Base-by-base conservation (phyloP, 768 basidiomycete species). In the Dendrothele bispora region DNA sequence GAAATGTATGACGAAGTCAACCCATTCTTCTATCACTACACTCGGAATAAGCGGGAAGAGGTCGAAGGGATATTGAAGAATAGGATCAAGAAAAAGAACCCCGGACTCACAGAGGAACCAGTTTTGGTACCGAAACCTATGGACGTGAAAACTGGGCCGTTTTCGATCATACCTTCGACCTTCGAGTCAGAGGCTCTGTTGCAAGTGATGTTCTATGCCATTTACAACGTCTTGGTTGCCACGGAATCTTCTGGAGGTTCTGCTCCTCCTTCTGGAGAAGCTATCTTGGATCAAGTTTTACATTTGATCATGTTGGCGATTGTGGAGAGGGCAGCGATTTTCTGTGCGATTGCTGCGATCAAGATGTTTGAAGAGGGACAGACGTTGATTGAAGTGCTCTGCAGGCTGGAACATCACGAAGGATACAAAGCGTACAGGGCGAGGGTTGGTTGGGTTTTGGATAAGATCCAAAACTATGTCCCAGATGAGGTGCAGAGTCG, bases 1-100 rank as follows among this genome's bases (percentile, higher is more conserved):
- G 88, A 87, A 55, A 74, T 72, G 17, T 93, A 82, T 63, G 86
- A 84, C 51, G 89, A 97, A 53, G 88, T 98, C 53, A 89, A 98
- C 58, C 94, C 95, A 0, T 97, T 94, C 69, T 97, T 95, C 72
- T 90, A 88, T 61, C 95, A 98, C 61, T 98, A 97, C 63, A 87
- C 91, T 14, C 78, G 95, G 32, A 98, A 98, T 68, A 86, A 91
- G 56, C 80, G 94, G 32, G 91, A 95, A 57, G 91, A 94, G 61
- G 95, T 92, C 21, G 92, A 94, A 59, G 80, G 74, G 34, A 78
- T 88, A 4, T 69, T 95, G 39, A 76, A 81, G 50, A 78, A 74
- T 39, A 75, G 90, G 36, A 56, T 84, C 43, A 84, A 79, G 73
- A 88, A 84, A 72, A 74, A 73, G 54, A 78, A 47, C 12, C 27